phyloP scores from a whole-genome alignment of 176 grass and related monocot genomes.

The Dendrocalamus sinicus region DNA sequence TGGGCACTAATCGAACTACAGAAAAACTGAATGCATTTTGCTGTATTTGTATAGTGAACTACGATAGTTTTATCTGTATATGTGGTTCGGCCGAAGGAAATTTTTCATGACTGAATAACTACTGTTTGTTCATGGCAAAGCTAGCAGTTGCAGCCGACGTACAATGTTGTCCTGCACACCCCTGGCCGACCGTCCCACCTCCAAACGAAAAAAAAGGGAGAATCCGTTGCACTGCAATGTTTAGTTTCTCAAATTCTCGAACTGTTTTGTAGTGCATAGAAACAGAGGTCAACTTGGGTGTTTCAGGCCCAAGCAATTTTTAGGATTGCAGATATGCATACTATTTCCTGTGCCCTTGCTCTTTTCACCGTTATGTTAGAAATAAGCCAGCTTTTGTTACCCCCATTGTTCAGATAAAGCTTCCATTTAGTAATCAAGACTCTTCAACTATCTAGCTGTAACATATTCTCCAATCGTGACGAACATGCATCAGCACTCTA shows the following conservation, averaged over 20 bases:
- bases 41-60: neutral
- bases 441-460: neutral
- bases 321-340: neutral
- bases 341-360: neutral
- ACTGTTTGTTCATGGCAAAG: neutral
- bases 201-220: too few species aligned
- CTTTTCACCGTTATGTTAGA: neutral
- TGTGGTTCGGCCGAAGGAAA: neutral
- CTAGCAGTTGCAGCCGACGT: neutral
- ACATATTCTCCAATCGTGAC: neutral
- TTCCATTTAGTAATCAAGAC: neutral
- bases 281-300: neutral
- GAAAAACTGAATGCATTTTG: neutral
- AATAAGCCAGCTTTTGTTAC: neutral
- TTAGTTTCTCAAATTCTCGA: too few species aligned
- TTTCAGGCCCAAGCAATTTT: neutral
- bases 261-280: neutral
- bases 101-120: neutral
- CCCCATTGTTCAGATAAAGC: neutral
- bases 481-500: neutral
- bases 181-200: neutral
- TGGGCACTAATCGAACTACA: neutral
- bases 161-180: neutral
- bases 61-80: neutral
- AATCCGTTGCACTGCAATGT: neutral